phyloP scores from a whole-genome alignment of 1,284 basidiomycete species.

The Puccinia coronata region DNA sequence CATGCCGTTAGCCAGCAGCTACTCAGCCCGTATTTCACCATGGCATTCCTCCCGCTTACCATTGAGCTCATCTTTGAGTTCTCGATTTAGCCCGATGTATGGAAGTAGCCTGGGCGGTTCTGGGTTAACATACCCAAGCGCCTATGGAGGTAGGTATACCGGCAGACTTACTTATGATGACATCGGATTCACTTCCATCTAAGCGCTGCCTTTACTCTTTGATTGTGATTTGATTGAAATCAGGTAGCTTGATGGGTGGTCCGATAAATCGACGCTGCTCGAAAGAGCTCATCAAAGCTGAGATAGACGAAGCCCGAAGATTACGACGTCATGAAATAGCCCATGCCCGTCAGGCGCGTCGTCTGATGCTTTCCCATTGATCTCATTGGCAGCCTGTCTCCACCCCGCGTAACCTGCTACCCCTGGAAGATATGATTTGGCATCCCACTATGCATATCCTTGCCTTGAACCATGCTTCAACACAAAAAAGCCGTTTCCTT shows the following conservation, averaged over 20 bases:
- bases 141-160: slow-evolving; percentile 20
- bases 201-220: slow-evolving; percentile 20
- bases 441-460: neutral
- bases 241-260: slow-evolving; percentile 1
- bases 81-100: slow-evolving; percentile 37
- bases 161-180: slow-evolving; percentile 16
- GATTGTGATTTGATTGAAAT: neutral
- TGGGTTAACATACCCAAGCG: slow-evolving; percentile 10
- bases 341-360: slow-evolving; percentile 25
- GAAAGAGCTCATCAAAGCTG: slow-evolving; percentile 11
- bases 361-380: slow-evolving; percentile 39
- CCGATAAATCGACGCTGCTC: neutral
- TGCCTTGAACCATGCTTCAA: neutral
- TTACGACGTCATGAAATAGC: slow-evolving; percentile 23
- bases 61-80: slow-evolving; percentile 14
- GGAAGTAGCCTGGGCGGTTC: neutral
- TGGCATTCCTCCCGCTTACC: slow-evolving; percentile 42
- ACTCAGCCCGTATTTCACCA: slow-evolving; percentile 17
- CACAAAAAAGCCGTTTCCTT: neutral
- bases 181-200: slow-evolving; percentile 10
- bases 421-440: neutral
- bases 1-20: slow-evolving; percentile 25
- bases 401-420: neutral
- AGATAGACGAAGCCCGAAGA: slow-evolving; percentile 29
- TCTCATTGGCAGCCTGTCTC: neutral